Percentiles rank a stretch among this genome's conserved stretches.
phyloP scores from a whole-genome alignment of 139 green algal genomes.

The Picocystis salinarum region DNA sequence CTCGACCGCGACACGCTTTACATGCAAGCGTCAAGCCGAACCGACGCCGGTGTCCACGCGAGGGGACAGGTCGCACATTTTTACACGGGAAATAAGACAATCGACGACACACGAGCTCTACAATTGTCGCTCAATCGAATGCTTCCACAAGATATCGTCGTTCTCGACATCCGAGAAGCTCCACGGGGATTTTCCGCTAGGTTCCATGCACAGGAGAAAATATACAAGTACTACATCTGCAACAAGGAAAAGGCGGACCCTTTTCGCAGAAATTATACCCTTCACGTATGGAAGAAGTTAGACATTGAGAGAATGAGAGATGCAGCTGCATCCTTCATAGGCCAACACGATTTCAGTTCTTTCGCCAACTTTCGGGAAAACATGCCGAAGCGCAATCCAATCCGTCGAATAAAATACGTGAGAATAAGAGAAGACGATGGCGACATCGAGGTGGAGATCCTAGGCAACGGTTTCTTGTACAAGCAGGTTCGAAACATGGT shows the following conservation, averaged over 20 bases:
- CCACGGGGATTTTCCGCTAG: constrained; percentile 45
- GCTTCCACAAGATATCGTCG: constrained; percentile 35
- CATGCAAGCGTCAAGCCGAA: constrained; percentile 44
- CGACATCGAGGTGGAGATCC: constrained; percentile 24
- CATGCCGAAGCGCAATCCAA: constrained; percentile 17
- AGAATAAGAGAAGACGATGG: constrained; percentile 3
- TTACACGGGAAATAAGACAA: constrained; percentile 7
- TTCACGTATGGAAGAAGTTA: constrained; percentile 14
- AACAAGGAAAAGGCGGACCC: constrained; percentile 16
- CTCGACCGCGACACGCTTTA: constrained; percentile 18
- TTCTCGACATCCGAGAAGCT: constrained; percentile 13
- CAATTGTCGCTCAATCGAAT: constrained; percentile 23
- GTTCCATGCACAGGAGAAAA: constrained; percentile 21
- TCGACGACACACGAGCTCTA: constrained; percentile 10
- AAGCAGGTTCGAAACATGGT: constrained; percentile 63
- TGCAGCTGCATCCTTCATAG: constrained; percentile 26
- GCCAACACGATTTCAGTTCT: constrained; percentile 47
- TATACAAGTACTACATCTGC: constrained; percentile 39
- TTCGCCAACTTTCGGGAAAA: constrained; percentile 28
- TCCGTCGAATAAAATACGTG: constrained; percentile 22
- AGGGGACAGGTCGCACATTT: constrained; percentile 48
- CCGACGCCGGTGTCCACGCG: constrained; percentile 63
- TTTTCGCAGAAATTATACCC: constrained; percentile 16
- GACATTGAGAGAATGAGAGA: constrained; percentile 21
- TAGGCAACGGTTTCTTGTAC: constrained; percentile 59